phyloP scores from a whole-genome alignment of 2,329 filamentous ascomycete genomes.

The Leptographium flavum region DNA sequence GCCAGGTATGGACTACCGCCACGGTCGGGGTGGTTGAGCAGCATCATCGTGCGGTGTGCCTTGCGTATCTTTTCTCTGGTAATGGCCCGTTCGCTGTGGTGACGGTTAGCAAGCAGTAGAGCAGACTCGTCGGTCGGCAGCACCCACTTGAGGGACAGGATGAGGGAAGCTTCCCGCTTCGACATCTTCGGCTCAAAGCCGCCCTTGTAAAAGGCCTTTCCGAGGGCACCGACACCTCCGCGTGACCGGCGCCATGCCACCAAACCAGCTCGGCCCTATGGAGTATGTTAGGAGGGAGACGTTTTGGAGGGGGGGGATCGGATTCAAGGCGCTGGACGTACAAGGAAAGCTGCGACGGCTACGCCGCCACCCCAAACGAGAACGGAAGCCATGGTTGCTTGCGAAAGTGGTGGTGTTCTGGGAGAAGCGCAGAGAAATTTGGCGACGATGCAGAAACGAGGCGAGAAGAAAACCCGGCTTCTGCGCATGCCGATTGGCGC shows the following conservation, averaged over 20 bases:
- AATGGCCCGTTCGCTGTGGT: constrained; percentile 61
- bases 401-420: not conserved
- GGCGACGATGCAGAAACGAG: not conserved
- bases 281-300: constrained; percentile 6
- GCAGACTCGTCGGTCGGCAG: constrained; percentile 8
- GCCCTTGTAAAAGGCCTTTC: constrained; percentile 92
- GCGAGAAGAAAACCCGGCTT: not conserved
- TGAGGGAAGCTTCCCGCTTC: constrained; percentile 76
- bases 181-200: constrained; percentile 97
- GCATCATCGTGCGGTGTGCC: constrained; percentile 89
- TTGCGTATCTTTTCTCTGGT: constrained; percentile 92
- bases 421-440: not conserved
- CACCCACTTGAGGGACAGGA: constrained; percentile 74
- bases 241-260: constrained; percentile 76
- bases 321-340: constrained; percentile 15
- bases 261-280: constrained; percentile 80
- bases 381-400: constrained; percentile 38
- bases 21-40: constrained; percentile 94
- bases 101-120: not conserved
- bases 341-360: constrained; percentile 52
- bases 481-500: not conserved
- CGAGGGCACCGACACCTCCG: constrained; percentile 63
- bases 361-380: constrained; percentile 45
- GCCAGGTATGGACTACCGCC: constrained; percentile 93
- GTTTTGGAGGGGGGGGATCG: not conserved